Evolutionary conservation across 495 filamentous ascomycete species (phyloP).

Genomic region (Lophiotrema nucula): DNA sequence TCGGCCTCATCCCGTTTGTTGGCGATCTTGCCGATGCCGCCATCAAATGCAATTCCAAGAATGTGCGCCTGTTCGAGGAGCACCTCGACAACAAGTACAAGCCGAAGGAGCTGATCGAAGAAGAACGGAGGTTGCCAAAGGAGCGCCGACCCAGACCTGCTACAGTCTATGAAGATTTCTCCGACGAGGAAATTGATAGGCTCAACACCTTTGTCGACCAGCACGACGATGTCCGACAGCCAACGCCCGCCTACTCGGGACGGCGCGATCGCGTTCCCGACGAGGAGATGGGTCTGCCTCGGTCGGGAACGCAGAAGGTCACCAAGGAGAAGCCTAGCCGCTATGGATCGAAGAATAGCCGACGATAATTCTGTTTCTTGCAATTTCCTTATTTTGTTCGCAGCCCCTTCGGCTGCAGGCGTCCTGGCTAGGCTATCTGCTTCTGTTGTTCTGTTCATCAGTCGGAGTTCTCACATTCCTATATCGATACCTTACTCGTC

Average conservation of each 20-base stretch:
- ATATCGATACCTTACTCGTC: too few species aligned
- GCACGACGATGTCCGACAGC: conserved; percentile 11
- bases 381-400: neutral
- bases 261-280: conserved; percentile 10
- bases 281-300: conserved; percentile 22
- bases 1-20: conserved; percentile 81
- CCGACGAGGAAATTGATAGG: conserved; percentile 34
- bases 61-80: conserved; percentile 39
- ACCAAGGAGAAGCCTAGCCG: conserved; percentile 10
- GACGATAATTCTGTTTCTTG: neutral
- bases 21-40: conserved; percentile 76
- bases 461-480: too few species aligned
- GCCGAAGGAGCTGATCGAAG: conserved; percentile 32
- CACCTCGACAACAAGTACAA: conserved; percentile 40
- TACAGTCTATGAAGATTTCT: conserved; percentile 42
- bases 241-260: conserved; percentile 9
- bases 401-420: too few species aligned
- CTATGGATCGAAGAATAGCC: conserved; percentile 9
- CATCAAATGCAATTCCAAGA: conserved; percentile 42
- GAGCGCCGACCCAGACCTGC: conserved; percentile 36
- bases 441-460: too few species aligned
- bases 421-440: too few species aligned
- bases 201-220: neutral
- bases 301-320: neutral
- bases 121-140: neutral